These are phyloP conservation scores for Rhodofomes roseus DNA, from an alignment of 1,284 basidiomycete species.

Conservation along the genomic window DNA sequence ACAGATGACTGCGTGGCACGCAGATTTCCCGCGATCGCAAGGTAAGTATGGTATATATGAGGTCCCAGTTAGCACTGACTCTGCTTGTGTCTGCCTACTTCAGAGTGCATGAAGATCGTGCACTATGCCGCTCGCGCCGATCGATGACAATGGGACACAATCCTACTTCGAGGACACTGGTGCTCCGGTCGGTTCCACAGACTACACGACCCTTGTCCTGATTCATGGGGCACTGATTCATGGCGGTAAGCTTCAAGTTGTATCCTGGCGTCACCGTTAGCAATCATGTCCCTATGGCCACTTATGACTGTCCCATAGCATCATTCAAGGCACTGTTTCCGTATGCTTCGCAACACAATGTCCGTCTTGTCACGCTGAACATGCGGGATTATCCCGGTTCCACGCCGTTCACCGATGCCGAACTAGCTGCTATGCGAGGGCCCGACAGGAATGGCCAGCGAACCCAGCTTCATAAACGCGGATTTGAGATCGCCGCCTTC, in stretches of 20 bases:
- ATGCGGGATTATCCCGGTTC: constrained; percentile 11
- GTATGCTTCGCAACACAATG: constrained; percentile 1
- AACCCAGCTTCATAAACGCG: constrained; percentile 4
- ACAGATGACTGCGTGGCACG: too few relatives aligned
- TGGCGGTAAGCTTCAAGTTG: background rate
- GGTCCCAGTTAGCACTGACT: too few relatives aligned
- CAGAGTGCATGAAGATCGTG: too few relatives aligned
- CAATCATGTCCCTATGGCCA: too few relatives aligned
- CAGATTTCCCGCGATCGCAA: too few relatives aligned
- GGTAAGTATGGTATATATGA: background rate
- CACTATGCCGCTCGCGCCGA: background rate
- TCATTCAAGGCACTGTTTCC: constrained; percentile 1
- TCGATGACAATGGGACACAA: background rate
- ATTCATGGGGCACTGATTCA: background rate
- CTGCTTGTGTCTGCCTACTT: too few relatives aligned
- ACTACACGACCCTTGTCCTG: background rate
- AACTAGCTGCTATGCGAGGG: constrained; percentile 2
- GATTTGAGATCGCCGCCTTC: constrained; percentile 10
- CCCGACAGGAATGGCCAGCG: constrained; percentile 1
- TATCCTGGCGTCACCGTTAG: background rate
- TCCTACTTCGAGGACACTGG: background rate
- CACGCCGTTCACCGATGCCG: constrained; percentile 1
- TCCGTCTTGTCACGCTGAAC: constrained; percentile 7
- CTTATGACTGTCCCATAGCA: too few relatives aligned
- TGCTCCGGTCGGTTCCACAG: background rate